These are phyloP conservation scores for Beta macrorhiza DNA, from an alignment of 179 eudicot genomes.

Conservation along the genomic window DNA sequence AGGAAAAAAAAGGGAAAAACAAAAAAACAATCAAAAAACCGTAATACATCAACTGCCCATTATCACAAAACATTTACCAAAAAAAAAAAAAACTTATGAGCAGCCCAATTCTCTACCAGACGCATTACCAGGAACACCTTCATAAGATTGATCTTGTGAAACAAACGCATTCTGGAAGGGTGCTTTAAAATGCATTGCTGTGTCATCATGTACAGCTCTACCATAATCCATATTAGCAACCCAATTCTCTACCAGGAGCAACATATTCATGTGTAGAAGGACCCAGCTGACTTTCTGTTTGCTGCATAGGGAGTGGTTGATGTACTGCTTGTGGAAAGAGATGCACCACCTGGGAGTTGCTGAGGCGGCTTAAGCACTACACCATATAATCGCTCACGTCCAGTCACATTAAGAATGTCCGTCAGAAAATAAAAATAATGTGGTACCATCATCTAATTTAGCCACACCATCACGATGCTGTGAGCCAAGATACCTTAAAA, in stretches of 20 bases:
- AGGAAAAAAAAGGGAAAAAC: too few relatives aligned
- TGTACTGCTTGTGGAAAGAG: constrained; percentile 37
- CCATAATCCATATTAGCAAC: constrained; percentile 35
- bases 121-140: constrained; percentile 23
- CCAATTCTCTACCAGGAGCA: constrained; percentile 38
- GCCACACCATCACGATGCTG: constrained; percentile 94
- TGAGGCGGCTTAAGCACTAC: constrained; percentile 77
- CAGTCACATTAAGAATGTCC: constrained; percentile 65
- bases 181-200: constrained; percentile 35
- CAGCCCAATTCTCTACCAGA: too few relatives aligned
- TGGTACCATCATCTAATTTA: constrained; percentile 92
- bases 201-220: constrained; percentile 37
- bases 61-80: too few relatives aligned
- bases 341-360: constrained; percentile 38
- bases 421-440: constrained; percentile 79
- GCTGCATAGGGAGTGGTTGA: constrained; percentile 37
- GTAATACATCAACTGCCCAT: constrained; percentile 12
- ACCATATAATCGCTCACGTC: constrained; percentile 97
- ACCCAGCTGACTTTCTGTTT: constrained; percentile 37
- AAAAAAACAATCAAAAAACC: too few relatives aligned
- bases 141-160: constrained; percentile 35
- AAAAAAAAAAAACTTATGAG: not conserved
- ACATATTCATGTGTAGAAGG: constrained; percentile 45
- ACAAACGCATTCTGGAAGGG: constrained; percentile 37
- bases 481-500: constrained; percentile 68